Conservation (phyloP, 768 basidiomycete genomes). For the Mycena galopus region DNA sequence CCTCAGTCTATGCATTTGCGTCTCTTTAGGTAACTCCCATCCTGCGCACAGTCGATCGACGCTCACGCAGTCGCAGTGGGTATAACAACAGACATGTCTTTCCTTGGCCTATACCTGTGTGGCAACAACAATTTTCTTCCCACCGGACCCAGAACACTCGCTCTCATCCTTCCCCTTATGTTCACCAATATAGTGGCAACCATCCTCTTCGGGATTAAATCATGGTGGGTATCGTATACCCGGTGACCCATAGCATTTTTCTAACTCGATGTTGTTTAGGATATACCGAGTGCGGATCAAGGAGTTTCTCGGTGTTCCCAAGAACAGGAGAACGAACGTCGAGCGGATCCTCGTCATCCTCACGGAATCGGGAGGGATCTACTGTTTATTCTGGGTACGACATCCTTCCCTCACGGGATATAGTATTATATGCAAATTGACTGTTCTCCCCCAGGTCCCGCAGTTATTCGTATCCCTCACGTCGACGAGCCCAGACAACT, state of each 20-base stretch:
- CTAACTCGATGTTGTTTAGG: not conserved
- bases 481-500: not conserved
- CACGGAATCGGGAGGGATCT: slow-evolving; percentile 36
- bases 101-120: slow-evolving; percentile 12
- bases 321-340: slow-evolving; percentile 17
- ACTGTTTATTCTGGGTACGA: slow-evolving; percentile 35
- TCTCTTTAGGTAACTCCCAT: slow-evolving; percentile 26
- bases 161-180: slow-evolving; percentile 27
- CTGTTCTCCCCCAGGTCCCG: not conserved
- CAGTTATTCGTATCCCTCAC: not conserved
- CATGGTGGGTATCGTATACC: slow-evolving; percentile 21
- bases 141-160: slow-evolving; percentile 5
- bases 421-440: not conserved
- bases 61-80: not conserved
- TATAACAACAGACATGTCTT: slow-evolving; percentile 5
- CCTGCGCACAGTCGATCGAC: not conserved
- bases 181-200: slow-evolving; percentile 34
- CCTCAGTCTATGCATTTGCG: slow-evolving; percentile 30
- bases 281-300: slow-evolving; percentile 20
- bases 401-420: not conserved
- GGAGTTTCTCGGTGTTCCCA: slow-evolving; percentile 5
- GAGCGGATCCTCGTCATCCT: slow-evolving; percentile 35
- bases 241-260: not conserved
- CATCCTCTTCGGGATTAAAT: slow-evolving; percentile 23
- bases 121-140: slow-evolving; percentile 12